Conservation (phyloP, 2,329 filamentous ascomycete genomes). For the Cladobotryum mycophilum region DNA sequence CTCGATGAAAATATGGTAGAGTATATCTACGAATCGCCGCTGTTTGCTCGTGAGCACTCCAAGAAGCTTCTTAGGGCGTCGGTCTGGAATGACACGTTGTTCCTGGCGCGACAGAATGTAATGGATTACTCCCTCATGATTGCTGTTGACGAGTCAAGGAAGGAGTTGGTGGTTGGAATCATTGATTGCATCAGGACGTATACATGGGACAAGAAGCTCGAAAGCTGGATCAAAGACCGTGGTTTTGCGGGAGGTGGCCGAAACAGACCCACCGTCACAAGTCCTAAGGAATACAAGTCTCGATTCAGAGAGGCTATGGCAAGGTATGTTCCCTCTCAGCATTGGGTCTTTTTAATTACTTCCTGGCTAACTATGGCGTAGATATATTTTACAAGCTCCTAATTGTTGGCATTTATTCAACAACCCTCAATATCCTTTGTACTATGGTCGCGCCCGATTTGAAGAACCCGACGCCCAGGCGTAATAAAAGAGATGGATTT, state of each 20-base stretch:
- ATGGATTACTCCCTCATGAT: conserved; percentile 99
- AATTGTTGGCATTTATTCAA: conserved; percentile 71
- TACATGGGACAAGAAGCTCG: conserved; percentile 99
- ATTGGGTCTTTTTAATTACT: neutral
- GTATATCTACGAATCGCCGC: conserved; percentile 93
- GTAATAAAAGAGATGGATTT: conserved; percentile 8
- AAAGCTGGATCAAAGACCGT: conserved; percentile 98
- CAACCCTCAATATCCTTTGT: conserved; percentile 32
- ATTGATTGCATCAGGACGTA: conserved; percentile 98
- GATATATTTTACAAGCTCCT: conserved; percentile 67
- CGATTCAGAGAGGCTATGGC: conserved; percentile 96
- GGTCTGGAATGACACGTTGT: conserved; percentile 96
- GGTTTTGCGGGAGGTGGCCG: conserved; percentile 71
- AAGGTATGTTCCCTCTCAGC: conserved; percentile 50
- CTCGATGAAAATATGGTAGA: conserved; percentile 99
- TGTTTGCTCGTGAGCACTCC: conserved; percentile 92
- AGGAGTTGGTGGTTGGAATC: conserved; percentile 93
- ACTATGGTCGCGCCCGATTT: conserved; percentile 32
- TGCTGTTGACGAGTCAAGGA: conserved; percentile 82
- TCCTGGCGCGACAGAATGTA: conserved; percentile 88
- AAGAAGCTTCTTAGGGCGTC: conserved; percentile 88
- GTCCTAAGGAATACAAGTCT: conserved; percentile 94
- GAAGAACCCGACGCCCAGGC: conserved; percentile 29
- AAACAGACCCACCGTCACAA: conserved; percentile 89
- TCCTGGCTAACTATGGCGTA: conserved; percentile 17